A percentile compares a stretch with the other conserved stretches of the same genome.
phyloP scores from a whole-genome alignment of 1,284 basidiomycete genomes.

The Pseudozyma pruni region DNA sequence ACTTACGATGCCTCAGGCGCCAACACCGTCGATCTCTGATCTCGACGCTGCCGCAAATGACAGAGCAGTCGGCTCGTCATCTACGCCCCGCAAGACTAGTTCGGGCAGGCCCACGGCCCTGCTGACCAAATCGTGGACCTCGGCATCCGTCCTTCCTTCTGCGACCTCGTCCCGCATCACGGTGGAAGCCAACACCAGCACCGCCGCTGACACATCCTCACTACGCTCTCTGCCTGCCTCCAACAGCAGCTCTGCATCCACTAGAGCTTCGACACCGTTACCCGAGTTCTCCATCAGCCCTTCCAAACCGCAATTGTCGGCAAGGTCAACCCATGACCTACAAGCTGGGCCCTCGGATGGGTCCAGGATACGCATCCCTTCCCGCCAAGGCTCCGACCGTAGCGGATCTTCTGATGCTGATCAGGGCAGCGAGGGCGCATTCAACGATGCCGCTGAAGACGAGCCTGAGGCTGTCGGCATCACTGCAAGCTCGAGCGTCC shows the following conservation, averaged over 20 bases:
- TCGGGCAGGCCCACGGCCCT: slow-evolving; percentile 21
- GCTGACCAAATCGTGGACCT: slow-evolving; percentile 30
- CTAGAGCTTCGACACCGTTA: slow-evolving; percentile 26
- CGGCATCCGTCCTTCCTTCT: slow-evolving; percentile 22
- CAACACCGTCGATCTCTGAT: slow-evolving; percentile 1
- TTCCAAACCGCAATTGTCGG: slow-evolving; percentile 13
- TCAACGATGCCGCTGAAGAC: slow-evolving; percentile 25
- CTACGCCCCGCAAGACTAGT: slow-evolving; percentile 1
- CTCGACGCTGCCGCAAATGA: slow-evolving; percentile 6
- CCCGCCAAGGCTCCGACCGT: slow-evolving; percentile 3
- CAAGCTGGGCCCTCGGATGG: slow-evolving; percentile 3
- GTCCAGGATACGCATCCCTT: slow-evolving; percentile 2
- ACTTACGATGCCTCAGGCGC: slow-evolving; percentile 13
- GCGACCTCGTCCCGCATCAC: slow-evolving; percentile 33
- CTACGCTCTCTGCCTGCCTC: slow-evolving; percentile 9
- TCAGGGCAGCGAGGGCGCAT: slow-evolving; percentile 13
- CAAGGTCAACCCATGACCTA: not conserved
- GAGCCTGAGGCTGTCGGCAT: slow-evolving; percentile 35
- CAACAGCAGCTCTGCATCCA: slow-evolving; percentile 20
- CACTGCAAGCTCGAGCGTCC: slow-evolving; percentile 27
- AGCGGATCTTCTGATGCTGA: slow-evolving; percentile 6
- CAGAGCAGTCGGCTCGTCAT: slow-evolving; percentile 6
- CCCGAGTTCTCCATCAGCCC: slow-evolving; percentile 24
- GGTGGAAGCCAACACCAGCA: slow-evolving; percentile 34
- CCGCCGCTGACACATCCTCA: slow-evolving; percentile 21